phyloP scores from a whole-genome alignment of 441 rosid species.

The Pelargonium australe region DNA sequence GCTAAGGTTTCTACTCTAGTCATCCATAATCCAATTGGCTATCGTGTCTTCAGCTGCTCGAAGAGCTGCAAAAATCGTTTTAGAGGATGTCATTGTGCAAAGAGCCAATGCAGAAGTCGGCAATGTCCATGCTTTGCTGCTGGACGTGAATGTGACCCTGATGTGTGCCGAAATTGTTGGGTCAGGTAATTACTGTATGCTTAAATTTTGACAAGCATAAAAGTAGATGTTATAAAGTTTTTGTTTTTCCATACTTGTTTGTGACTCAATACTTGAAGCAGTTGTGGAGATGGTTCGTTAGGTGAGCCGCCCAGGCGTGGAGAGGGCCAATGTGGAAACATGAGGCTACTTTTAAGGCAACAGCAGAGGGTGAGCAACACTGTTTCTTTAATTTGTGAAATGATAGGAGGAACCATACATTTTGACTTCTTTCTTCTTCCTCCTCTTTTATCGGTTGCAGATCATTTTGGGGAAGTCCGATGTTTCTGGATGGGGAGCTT shows the following conservation, averaged over 20 bases:
- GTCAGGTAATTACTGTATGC: conserved; percentile 37
- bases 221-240: neutral
- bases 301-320: conserved; percentile 66
- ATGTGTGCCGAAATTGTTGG: conserved; percentile 78
- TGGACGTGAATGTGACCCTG: conserved; percentile 93
- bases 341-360: conserved; percentile 72
- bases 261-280: conserved; percentile 23
- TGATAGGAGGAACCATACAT: conserved; percentile 12
- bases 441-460: conserved; percentile 31
- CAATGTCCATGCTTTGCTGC: conserved; percentile 93
- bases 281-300: conserved; percentile 73
- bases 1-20: neutral
- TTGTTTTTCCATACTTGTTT: neutral
- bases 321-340: conserved; percentile 75
- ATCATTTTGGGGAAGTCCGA: conserved; percentile 69
- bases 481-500: conserved; percentile 97
- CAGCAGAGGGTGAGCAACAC: conserved; percentile 59
- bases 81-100: conserved; percentile 87
- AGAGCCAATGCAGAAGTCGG: conserved; percentile 79
- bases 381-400: neutral
- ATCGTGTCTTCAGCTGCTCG: conserved; percentile 53
- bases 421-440: conserved; percentile 6
- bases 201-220: too few species aligned
- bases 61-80: conserved; percentile 82
- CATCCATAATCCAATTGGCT: conserved; percentile 14